Percentiles rank a stretch among this genome's conserved stretches.
Evolutionary conservation across 2,329 filamentous ascomycete genomes (phyloP).

Genomic region (Pseudogymnoascus sp.): DNA sequence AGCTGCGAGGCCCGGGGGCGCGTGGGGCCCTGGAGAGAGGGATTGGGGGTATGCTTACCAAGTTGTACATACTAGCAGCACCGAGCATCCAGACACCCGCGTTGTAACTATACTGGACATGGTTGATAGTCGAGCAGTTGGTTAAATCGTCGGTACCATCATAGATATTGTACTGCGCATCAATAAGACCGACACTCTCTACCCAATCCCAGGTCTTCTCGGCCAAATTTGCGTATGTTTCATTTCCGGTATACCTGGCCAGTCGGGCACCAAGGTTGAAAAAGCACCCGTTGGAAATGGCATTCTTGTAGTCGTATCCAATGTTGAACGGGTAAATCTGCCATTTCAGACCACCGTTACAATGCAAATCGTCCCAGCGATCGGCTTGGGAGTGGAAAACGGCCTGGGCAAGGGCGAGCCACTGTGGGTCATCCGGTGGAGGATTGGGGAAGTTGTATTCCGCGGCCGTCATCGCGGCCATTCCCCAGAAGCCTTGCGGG

Average conservation of each 20-base stretch:
- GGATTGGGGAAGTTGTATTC: constrained; percentile 70
- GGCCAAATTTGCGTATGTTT: constrained; percentile 72
- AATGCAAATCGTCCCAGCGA: constrained; percentile 60
- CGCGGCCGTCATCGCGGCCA: constrained; percentile 70
- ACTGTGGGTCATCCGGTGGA: constrained; percentile 53
- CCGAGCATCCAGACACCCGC: constrained; percentile 55
- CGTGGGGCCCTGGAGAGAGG: constrained; percentile 55
- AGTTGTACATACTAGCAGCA: constrained; percentile 37
- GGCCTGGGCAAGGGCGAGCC: constrained; percentile 70
- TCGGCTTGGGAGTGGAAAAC: constrained; percentile 71
- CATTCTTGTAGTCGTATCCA: constrained; percentile 56
- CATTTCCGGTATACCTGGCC: constrained; percentile 69
- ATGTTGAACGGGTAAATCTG: constrained; percentile 73
- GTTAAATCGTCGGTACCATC: constrained; percentile 43
- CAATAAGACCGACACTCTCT: constrained; percentile 48
- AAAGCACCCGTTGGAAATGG: constrained; percentile 61
- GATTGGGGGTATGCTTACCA: constrained; percentile 38
- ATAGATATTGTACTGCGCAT: constrained; percentile 44
- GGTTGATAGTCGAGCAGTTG: constrained; percentile 45
- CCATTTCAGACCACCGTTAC: constrained; percentile 73
- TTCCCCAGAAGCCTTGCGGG: constrained; percentile 63
- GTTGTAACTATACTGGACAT: constrained; percentile 63
- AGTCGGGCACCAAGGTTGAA: constrained; percentile 64
- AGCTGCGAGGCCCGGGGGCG: background rate
- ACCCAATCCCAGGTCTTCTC: constrained; percentile 63